Percentiles rank a stretch among this genome's conserved stretches.
These are phyloP conservation scores for Skeletonema potamos DNA, from an alignment of 108 stramenopile species.

Conservation along the genomic window DNA sequence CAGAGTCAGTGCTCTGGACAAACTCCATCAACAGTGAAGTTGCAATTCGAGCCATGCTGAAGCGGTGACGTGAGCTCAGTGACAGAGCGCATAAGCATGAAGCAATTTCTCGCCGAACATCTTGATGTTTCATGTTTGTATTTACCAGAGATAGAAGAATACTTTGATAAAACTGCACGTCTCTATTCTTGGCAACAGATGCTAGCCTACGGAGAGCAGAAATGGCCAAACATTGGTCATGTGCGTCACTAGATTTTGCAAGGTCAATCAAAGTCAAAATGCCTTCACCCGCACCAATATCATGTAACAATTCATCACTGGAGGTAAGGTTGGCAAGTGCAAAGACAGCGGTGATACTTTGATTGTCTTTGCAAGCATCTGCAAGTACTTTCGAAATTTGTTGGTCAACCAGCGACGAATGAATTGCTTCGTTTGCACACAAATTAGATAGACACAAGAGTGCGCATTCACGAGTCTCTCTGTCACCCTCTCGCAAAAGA, in stretches of 20 bases:
- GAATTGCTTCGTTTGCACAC: slow-evolving; percentile 72
- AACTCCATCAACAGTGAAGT: slow-evolving; percentile 50
- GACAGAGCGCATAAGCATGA: slow-evolving; percentile 72
- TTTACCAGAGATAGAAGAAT: slow-evolving; percentile 46
- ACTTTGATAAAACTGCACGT: slow-evolving; percentile 44
- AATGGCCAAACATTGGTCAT: slow-evolving; percentile 64
- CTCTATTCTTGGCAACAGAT: slow-evolving; percentile 55
- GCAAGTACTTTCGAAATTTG: slow-evolving; percentile 49
- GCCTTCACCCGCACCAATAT: slow-evolving; percentile 60
- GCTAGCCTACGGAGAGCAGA: slow-evolving; percentile 71
- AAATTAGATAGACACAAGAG: slow-evolving; percentile 78
- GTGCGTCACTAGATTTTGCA: slow-evolving; percentile 48
- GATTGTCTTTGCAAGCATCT: slow-evolving; percentile 19
- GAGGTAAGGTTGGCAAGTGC: slow-evolving; percentile 70
- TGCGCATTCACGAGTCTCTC: slow-evolving; percentile 61
- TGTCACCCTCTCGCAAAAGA: slow-evolving; percentile 50
- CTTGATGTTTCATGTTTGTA: slow-evolving; percentile 47
- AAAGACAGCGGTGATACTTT: slow-evolving; percentile 58
- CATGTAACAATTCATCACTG: slow-evolving; percentile 56
- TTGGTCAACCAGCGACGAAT: slow-evolving; percentile 33
- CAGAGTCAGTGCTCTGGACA: slow-evolving; percentile 51
- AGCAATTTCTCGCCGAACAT: slow-evolving; percentile 76
- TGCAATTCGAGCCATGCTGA: slow-evolving; percentile 54
- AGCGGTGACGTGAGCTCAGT: slow-evolving; percentile 53
- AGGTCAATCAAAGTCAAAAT: slow-evolving; percentile 53